These are phyloP conservation scores for Stagonosporopsis rhizophila DNA, from an alignment of 2,329 filamentous ascomycete species.

Conservation along the genomic window DNA sequence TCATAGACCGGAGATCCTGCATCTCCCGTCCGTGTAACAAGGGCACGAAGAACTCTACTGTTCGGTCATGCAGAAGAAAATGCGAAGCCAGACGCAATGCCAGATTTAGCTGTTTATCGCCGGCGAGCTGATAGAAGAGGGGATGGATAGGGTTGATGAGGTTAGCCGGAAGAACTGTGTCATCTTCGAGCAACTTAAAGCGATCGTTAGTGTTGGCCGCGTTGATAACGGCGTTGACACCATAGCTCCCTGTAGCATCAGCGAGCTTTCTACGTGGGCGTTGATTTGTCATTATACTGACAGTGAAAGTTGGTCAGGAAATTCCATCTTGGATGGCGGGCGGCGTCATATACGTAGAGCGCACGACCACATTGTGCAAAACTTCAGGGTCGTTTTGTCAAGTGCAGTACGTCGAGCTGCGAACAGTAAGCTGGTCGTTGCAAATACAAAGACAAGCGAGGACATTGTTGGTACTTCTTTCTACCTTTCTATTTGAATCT, in stretches of 20 bases:
- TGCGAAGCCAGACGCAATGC: constrained; percentile 44
- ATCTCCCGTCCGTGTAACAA: constrained; percentile 35
- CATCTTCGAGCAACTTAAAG: constrained; percentile 40
- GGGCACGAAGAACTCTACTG: constrained; percentile 42
- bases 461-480: not conserved
- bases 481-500: not conserved
- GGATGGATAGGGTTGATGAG: constrained; percentile 42
- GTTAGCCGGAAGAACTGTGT: constrained; percentile 27
- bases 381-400: not conserved
- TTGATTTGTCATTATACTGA: not conserved
- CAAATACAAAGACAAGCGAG: constrained; percentile 7
- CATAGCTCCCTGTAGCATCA: not conserved
- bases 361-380: not conserved
- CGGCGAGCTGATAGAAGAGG: constrained; percentile 34
- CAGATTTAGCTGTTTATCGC: constrained; percentile 25
- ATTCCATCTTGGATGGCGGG: not conserved
- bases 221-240: constrained; percentile 29
- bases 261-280: not conserved
- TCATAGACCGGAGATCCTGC: constrained; percentile 12
- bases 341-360: constrained; percentile 3
- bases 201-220: constrained; percentile 39
- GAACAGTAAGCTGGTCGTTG: not conserved
- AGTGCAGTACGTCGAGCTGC: not conserved
- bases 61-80: constrained; percentile 37
- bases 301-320: not conserved